Conservation (phyloP, 257 asterid species). For the Penstemon davidsonii region DNA sequence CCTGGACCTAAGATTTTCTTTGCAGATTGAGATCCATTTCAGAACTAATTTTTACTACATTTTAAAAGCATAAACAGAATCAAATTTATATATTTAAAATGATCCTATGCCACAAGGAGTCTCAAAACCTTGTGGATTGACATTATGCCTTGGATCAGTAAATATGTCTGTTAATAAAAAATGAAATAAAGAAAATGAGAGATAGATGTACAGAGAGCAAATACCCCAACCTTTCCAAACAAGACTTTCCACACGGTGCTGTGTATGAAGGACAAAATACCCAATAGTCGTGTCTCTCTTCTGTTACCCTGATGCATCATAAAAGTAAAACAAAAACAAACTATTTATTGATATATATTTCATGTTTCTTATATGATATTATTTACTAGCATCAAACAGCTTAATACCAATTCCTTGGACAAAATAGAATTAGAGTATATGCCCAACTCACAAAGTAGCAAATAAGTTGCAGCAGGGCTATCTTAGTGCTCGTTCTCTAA, state of each 20-base stretch:
- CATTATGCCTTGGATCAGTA: not conserved
- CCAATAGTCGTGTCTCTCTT: conserved; percentile 84
- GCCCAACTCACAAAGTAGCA: conserved; percentile 5
- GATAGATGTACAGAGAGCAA: not conserved
- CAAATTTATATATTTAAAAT: not conserved
- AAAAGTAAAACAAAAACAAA: conserved; percentile 14
- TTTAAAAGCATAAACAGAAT: not conserved
- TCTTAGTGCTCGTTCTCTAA: conserved; percentile 3
- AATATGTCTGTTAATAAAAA: not conserved
- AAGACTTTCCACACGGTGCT: conserved; percentile 94
- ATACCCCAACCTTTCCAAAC: conserved; percentile 71
- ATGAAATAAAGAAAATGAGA: not conserved
- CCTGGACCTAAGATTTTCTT: not conserved
- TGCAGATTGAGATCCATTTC: conserved; percentile 4
- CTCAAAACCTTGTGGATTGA: not conserved
- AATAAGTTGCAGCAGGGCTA: not conserved
- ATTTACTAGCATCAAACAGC: conserved; percentile 1
- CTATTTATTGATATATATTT: not conserved
- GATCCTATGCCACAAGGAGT: not conserved
- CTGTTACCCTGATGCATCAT: conserved; percentile 67
- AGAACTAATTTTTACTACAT: not conserved
- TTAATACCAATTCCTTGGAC: not conserved
- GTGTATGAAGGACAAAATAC: conserved; percentile 82
- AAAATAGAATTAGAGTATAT: not conserved
- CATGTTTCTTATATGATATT: not conserved